Base-by-base conservation (phyloP, 2,329 filamentous ascomycete species). In the Trichoderma endophyticum region DNA sequence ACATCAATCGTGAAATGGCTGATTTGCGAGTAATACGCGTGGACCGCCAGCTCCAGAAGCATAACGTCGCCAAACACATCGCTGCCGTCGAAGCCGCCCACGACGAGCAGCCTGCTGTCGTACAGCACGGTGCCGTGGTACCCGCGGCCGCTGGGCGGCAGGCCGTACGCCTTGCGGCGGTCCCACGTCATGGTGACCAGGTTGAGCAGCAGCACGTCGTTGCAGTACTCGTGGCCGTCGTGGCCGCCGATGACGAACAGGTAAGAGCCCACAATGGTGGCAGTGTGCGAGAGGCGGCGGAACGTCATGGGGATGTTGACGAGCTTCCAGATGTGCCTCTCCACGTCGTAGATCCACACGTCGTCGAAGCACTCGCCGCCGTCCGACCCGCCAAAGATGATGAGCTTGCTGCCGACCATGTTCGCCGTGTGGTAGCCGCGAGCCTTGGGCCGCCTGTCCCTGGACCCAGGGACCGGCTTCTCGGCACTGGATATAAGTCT, bases 131-230 rank as follows among this genome's bases (percentile, higher is more conserved):
- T 85, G 64, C 89, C 88, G 78, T 92, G 90, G 78, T 92, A 92
- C 0, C 90, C 90, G 72, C 90, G 83, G 11, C 89, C 89, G 76
- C 85, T 88, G 1, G 90, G 90, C 12, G 88, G 85, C 74, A 87
- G 80, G 26, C 90, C 90, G 77, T 92, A 92, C 9, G 91, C 88
- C 74, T 84, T 87, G 73, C 90, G 85, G 77, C 86, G 87, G 78
- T 92, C 90, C 90, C 90, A 92, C n/a, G 89, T 87, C 90, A 92
- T 92, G 54, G 89, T 92, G 39, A 92, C 90, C 6, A 92, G 84
- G 78, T 92, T 92, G 36, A 92, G 84, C 65, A 92, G 82, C 71
- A 92, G 82, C 61, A 92, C 88, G 75, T 92, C 90, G 80, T 91
- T 91, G 71, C 86, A 89, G 81, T 92, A 92, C 78, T 92, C 90